Conservation (phyloP, 2,329 filamentous ascomycete genomes). For the Hypoxylon sp. region DNA sequence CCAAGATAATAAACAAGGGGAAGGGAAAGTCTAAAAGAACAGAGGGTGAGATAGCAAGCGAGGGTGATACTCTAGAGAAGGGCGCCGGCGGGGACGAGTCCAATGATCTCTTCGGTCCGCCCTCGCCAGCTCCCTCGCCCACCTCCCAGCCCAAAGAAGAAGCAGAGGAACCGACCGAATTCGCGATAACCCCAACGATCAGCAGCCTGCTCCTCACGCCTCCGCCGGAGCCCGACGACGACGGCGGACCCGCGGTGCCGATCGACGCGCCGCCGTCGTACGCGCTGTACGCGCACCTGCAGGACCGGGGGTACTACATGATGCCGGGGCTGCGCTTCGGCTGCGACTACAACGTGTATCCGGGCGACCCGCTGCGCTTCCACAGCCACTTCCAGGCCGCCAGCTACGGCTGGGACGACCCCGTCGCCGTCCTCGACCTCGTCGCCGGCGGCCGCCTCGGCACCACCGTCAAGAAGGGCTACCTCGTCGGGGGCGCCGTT, state of each 20-base stretch:
- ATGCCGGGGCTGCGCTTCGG: slow-evolving; percentile 94
- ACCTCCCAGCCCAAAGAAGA: not conserved
- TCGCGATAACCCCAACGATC: slow-evolving; percentile 50
- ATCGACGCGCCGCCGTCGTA: slow-evolving; percentile 62
- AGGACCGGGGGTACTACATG: slow-evolving; percentile 81
- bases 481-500: slow-evolving; percentile 78
- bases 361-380: slow-evolving; percentile 91
- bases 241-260: slow-evolving; percentile 1
- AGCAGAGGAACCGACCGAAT: slow-evolving; percentile 28
- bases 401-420: slow-evolving; percentile 86
- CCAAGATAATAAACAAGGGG: slow-evolving; percentile 15
- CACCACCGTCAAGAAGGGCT: slow-evolving; percentile 96
- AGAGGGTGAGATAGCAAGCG: slow-evolving; percentile 8
- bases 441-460: slow-evolving; percentile 87
- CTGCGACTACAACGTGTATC: slow-evolving; percentile 93
- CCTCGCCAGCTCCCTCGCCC: slow-evolving; percentile 13
- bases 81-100: slow-evolving; percentile 17
- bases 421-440: slow-evolving; percentile 83
- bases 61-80: slow-evolving; percentile 15
- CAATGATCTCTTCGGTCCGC: slow-evolving; percentile 32
- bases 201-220: slow-evolving; percentile 38
- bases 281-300: slow-evolving; percentile 81
- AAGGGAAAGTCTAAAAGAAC: slow-evolving; percentile 19
- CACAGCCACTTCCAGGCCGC: slow-evolving; percentile 93
- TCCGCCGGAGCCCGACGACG: not conserved